These are phyloP conservation scores for Triticum timopheevii DNA, from an alignment of 176 grass and related monocot genomes.

Conservation along the genomic window DNA sequence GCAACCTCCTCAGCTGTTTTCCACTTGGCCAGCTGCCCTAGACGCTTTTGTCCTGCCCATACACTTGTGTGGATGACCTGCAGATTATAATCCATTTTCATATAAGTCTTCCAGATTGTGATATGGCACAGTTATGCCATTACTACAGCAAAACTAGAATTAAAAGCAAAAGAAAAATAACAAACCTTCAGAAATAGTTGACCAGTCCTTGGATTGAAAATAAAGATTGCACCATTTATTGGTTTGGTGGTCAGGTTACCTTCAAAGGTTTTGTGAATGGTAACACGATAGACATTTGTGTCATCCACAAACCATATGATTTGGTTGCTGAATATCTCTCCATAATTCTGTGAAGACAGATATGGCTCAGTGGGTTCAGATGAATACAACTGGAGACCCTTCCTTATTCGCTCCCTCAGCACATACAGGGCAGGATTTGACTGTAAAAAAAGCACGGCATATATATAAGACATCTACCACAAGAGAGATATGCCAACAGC, in stretches of 20 bases:
- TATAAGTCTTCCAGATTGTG: not conserved
- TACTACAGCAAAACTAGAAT: not conserved
- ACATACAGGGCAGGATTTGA: slow-evolving; percentile 97
- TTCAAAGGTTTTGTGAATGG: slow-evolving; percentile 99
- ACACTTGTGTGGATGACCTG: slow-evolving; percentile 99
- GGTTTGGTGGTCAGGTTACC: slow-evolving; percentile 98
- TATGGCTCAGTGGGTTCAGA: slow-evolving; percentile 98
- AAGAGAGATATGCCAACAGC: not conserved
- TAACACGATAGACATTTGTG: slow-evolving; percentile 97
- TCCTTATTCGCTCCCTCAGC: slow-evolving; percentile 95
- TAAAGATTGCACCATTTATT: slow-evolving; percentile 98
- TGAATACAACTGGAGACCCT: slow-evolving; percentile 96
- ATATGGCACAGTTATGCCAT: not conserved
- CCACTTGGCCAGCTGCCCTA: slow-evolving; percentile 97
- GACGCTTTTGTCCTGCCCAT: slow-evolving; percentile 98
- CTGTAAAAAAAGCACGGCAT: slow-evolving; percentile 46
- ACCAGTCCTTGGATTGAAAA: slow-evolving; percentile 97
- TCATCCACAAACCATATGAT: slow-evolving; percentile 99
- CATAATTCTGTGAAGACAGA: slow-evolving; percentile 97
- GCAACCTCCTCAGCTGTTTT: slow-evolving; percentile 99
- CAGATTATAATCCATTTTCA: slow-evolving; percentile 17
- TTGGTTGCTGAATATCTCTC: slow-evolving; percentile 99
- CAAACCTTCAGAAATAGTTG: slow-evolving; percentile 93
- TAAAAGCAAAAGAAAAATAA: slow-evolving; percentile 13
- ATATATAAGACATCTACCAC: not conserved